phyloP scores from a whole-genome alignment of 352 stramenopile genomes.

The Phytophthora pistaciae region DNA sequence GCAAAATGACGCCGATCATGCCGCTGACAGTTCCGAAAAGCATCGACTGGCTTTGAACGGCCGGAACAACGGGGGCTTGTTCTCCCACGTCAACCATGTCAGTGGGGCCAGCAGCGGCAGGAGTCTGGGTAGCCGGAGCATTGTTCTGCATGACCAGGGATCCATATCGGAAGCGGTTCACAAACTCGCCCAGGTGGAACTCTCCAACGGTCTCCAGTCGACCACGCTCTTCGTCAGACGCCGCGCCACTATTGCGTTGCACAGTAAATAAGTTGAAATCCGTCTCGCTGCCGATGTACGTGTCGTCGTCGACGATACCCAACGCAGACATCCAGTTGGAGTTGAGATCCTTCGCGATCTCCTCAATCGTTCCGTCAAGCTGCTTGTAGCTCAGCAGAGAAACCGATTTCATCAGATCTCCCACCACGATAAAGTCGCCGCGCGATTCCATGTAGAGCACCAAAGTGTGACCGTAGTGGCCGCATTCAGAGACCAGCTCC shows the following conservation, averaged over 20 bases:
- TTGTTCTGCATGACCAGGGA: slow-evolving; percentile 96
- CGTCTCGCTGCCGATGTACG: slow-evolving; percentile 96
- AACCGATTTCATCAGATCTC: slow-evolving; percentile 98
- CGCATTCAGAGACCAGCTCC: slow-evolving; percentile 92
- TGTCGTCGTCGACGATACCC: slow-evolving; percentile 95
- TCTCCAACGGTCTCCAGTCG: slow-evolving; percentile 94
- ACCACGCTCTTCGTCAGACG: slow-evolving; percentile 93
- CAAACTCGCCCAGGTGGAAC: slow-evolving; percentile 96
- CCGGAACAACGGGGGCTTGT: slow-evolving; percentile 9
- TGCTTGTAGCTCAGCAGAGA: slow-evolving; percentile 96
- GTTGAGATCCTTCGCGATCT: slow-evolving; percentile 97
- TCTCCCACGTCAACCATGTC: slow-evolving; percentile 68
- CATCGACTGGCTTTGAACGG: slow-evolving; percentile 59
- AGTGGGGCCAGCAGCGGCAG: slow-evolving; percentile 10
- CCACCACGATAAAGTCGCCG: slow-evolving; percentile 96
- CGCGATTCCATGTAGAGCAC: slow-evolving; percentile 96
- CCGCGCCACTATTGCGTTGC: slow-evolving; percentile 92
- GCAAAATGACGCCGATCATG: slow-evolving; percentile 95
- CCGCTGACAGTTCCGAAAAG: slow-evolving; percentile 97
- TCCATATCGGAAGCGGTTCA: slow-evolving; percentile 96
- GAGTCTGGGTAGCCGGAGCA: slow-evolving; percentile 11
- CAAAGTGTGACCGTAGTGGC: slow-evolving; percentile 96
- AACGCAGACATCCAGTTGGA: slow-evolving; percentile 97
- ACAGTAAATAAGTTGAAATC: slow-evolving; percentile 97
- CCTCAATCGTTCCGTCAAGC: slow-evolving; percentile 92